phyloP scores from a whole-genome alignment of 169 alveolate genomes.

The Plasmodium gallinaceum region DNA sequence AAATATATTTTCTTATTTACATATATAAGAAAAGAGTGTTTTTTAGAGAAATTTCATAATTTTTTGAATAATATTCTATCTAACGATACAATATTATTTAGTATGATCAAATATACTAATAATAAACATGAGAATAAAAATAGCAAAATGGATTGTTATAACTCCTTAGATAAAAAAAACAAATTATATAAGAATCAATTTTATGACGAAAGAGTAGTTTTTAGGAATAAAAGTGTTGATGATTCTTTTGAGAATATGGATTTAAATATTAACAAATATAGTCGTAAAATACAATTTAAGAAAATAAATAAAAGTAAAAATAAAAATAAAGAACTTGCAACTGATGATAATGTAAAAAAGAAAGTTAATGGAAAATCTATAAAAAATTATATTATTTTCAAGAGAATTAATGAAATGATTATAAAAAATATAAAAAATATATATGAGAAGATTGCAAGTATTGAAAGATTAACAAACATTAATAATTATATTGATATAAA shows the following conservation, averaged over 20 bases:
- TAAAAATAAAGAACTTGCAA: not conserved
- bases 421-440: conserved; percentile 48
- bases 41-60: conserved; percentile 1
- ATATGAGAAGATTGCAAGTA: conserved; percentile 46
- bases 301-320: conserved; percentile 6
- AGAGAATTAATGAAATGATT: conserved; percentile 32
- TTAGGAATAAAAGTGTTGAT: not conserved
- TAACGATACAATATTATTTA: not conserved
- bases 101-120: conserved; percentile 22
- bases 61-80: conserved; percentile 21
- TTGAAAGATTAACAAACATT: conserved; percentile 47
- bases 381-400: conserved; percentile 19
- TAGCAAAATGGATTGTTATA: conserved; percentile 35
- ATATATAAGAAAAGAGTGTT: conserved; percentile 17
- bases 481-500: conserved; percentile 37
- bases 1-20: conserved; percentile 3
- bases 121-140: conserved; percentile 37
- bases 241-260: not conserved
- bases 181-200: conserved; percentile 15
- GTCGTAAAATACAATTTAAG: not conserved
- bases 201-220: conserved; percentile 23
- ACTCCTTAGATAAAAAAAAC: conserved; percentile 15
- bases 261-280: not conserved
- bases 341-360: not conserved
- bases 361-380: not conserved